Evolutionary conservation across 495 filamentous ascomycete species (phyloP), one percentile per base, ranked within the genome.

Genomic region (Bacidia rubella): DNA sequence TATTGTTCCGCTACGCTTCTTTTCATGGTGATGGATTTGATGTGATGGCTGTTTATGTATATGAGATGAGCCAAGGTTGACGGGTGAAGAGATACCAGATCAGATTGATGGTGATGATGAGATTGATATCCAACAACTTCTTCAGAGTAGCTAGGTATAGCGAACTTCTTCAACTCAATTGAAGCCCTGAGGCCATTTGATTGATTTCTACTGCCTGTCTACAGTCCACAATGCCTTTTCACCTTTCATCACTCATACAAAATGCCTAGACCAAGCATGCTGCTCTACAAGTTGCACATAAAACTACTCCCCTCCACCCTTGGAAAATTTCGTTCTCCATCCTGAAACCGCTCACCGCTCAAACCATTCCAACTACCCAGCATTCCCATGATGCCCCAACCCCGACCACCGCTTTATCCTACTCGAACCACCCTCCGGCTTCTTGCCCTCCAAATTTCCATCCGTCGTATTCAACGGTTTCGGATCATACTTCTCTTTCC

Each of bases 401-500:
- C 47, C 24, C 3, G 0, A 35, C 43, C 23, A 4, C 43, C 43
- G 43, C 11, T 5, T 20, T 1, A 2, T 46, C 23, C 43, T 24
- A 11, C 12, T 11, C 2, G 2, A 12, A 2, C 43, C 20, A 1
- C 3, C n/a, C 43, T 19, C n/a, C 20, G 19, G 15, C 20, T 24
- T 24, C 43, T 46, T 3, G 21, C 20, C 43, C 11, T 11, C 43
- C 3, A n/a, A 11, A 7, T 35, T 15, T 15, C 7, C 15, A 35
- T 35, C 15, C 29, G 29, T 7, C 29, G 29, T 9, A 39, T 39
- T 39, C 41, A 26, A 45, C 51, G 61, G 29, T 56, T 82, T 71
- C 56, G 86, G 79, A 63, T 86, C 78, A 68, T 95, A 95, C 67
- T 95, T 95, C 45, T 90, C 86, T 65, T 95, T 95, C 89, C 88